phyloP scores from a whole-genome alignment of 108 stramenopile species.

The Conticribra weissflogii region DNA sequence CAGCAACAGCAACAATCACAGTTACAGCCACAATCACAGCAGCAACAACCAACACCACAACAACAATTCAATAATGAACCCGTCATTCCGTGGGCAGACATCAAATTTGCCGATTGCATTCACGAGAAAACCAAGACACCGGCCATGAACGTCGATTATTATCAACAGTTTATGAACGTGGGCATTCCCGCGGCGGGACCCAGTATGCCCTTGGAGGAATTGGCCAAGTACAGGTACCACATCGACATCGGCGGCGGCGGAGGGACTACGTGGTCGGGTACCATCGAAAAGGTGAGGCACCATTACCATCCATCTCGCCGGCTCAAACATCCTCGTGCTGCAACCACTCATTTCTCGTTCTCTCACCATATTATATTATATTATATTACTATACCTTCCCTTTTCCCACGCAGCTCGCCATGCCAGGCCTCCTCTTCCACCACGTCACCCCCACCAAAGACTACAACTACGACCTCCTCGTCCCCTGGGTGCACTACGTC shows the following conservation, averaged over 20 bases:
- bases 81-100: slow-evolving; percentile 27
- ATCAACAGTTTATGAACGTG: slow-evolving; percentile 14
- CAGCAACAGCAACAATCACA: neutral
- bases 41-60: neutral
- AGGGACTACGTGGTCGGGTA: slow-evolving; percentile 34
- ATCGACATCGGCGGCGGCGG: slow-evolving; percentile 51
- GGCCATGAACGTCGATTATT: slow-evolving; percentile 1
- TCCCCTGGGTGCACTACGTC: slow-evolving; percentile 55
- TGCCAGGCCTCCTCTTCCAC: slow-evolving; percentile 40
- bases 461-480: slow-evolving; percentile 43
- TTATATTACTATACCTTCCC: too few species aligned
- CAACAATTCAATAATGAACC: neutral
- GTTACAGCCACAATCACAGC: neutral
- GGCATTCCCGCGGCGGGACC: slow-evolving; percentile 29
- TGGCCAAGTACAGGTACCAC: slow-evolving; percentile 39
- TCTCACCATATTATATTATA: too few species aligned
- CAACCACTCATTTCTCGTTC: too few species aligned
- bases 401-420: too few species aligned
- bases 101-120: slow-evolving; percentile 26
- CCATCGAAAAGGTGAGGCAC: slow-evolving; percentile 30
- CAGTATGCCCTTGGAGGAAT: slow-evolving; percentile 12
- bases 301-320: too few species aligned
- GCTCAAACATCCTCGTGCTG: too few species aligned
- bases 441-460: slow-evolving; percentile 43
- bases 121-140: slow-evolving; percentile 11